These are phyloP conservation scores for Corylus avellana DNA, from an alignment of 306 rosid species.

Conservation along the genomic window DNA sequence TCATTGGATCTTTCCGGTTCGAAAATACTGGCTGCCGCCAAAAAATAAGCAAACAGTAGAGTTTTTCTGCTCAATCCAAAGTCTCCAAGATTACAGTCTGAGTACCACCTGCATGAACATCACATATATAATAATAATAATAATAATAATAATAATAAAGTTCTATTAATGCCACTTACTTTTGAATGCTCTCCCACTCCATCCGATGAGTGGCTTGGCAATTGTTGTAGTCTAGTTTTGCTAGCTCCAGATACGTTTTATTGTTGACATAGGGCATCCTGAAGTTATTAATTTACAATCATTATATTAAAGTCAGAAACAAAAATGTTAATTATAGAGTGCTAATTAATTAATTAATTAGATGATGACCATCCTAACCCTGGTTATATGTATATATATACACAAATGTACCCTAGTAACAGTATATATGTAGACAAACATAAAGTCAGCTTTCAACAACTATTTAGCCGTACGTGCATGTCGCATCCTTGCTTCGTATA, in stretches of 20 bases:
- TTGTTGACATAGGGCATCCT: constrained; percentile 84
- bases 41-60: constrained; percentile 66
- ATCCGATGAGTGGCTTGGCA: constrained; percentile 71
- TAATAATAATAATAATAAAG: too few relatives aligned
- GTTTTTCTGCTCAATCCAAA: constrained; percentile 59
- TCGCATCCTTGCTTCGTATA: not conserved
- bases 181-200: constrained; percentile 73
- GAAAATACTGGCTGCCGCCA: constrained; percentile 69
- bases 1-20: constrained; percentile 73
- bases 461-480: not conserved
- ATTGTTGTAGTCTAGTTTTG: constrained; percentile 78
- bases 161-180: constrained; percentile 39
- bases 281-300: not conserved
- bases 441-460: not conserved
- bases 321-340: not conserved
- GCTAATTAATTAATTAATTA: not conserved
- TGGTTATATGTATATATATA: not conserved
- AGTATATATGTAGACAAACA: not conserved
- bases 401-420: not conserved
- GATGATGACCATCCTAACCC: not conserved
- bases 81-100: constrained; percentile 56
- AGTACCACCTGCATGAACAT: constrained; percentile 63
- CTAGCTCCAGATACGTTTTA: constrained; percentile 73
- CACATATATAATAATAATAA: too few relatives aligned
- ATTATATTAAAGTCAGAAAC: not conserved